These are phyloP conservation scores for Saturnispora hagleri DNA, from an alignment of 805 yeast genomes.

Conservation along the genomic window DNA sequence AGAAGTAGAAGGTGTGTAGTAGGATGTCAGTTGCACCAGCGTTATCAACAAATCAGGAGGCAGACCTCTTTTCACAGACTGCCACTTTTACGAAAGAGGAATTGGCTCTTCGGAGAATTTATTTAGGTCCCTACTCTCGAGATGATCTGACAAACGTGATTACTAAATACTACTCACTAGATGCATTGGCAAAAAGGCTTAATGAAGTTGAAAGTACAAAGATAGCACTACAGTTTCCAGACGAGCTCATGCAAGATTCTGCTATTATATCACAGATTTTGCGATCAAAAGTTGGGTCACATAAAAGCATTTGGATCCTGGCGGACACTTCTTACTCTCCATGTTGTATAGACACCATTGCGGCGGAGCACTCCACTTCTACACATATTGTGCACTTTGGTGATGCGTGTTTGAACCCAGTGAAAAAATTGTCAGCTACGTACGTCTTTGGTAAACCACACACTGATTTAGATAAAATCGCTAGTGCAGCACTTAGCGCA, in stretches of 20 bases:
- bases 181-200: slow-evolving; percentile 18
- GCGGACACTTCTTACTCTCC: slow-evolving; percentile 96
- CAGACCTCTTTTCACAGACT: slow-evolving; percentile 36
- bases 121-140: slow-evolving; percentile 22
- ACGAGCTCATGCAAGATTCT: slow-evolving; percentile 66
- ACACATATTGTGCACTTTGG: slow-evolving; percentile 90
- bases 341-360: slow-evolving; percentile 95
- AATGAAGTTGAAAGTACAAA: slow-evolving; percentile 29
- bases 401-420: slow-evolving; percentile 83
- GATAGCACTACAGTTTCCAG: slow-evolving; percentile 89
- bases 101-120: slow-evolving; percentile 13
- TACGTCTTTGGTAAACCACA: slow-evolving; percentile 71
- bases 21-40: slow-evolving; percentile 37
- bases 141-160: slow-evolving; percentile 29
- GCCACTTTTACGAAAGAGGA: slow-evolving; percentile 20
- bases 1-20: not conserved
- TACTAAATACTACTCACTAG: slow-evolving; percentile 44
- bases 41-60: slow-evolving; percentile 67
- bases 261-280: slow-evolving; percentile 53
- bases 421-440: slow-evolving; percentile 61
- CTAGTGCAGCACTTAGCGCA: slow-evolving; percentile 32
- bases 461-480: slow-evolving; percentile 35
- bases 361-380: slow-evolving; percentile 84
- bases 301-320: slow-evolving; percentile 53
- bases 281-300: slow-evolving; percentile 31